phyloP scores from a whole-genome alignment of 331 rosid genomes.

The Spiraea crenata region DNA sequence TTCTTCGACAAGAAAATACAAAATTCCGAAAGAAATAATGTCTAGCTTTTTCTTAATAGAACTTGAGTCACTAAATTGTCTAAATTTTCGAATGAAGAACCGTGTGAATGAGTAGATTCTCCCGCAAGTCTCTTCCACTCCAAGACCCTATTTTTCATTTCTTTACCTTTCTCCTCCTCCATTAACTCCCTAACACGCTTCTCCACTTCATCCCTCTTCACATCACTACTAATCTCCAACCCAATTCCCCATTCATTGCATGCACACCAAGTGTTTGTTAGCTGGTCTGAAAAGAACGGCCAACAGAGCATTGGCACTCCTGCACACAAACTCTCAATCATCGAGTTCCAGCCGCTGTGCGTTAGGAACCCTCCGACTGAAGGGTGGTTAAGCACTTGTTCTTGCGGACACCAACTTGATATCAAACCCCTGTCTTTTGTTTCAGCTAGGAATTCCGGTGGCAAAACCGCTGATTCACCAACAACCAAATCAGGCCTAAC shows the following conservation, averaged over 20 bases:
- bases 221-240: neutral
- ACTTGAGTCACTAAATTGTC: neutral
- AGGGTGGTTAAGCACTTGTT: slow-evolving; percentile 10
- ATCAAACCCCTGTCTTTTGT: neutral
- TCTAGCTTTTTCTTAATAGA: neutral
- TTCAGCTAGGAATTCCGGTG: neutral
- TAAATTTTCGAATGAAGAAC: slow-evolving; percentile 12
- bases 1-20: too few relatives aligned
- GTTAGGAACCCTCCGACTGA: slow-evolving; percentile 5
- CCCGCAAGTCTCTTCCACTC: slow-evolving; percentile 6
- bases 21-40: too few relatives aligned
- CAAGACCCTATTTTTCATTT: neutral
- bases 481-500: neutral
- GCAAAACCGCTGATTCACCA: slow-evolving; percentile 6
- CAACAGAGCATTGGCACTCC: slow-evolving; percentile 16
- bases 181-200: neutral
- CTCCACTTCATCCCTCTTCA: neutral
- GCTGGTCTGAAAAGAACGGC: neutral
- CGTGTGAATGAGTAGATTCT: neutral
- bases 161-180: neutral
- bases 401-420: slow-evolving; percentile 15
- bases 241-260: slow-evolving; percentile 3
- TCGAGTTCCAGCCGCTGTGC: slow-evolving; percentile 8
- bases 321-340: neutral
- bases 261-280: neutral